These are phyloP conservation scores for Dendrobium catenatum DNA, from an alignment of 106 monocot genomes.

Conservation along the genomic window DNA sequence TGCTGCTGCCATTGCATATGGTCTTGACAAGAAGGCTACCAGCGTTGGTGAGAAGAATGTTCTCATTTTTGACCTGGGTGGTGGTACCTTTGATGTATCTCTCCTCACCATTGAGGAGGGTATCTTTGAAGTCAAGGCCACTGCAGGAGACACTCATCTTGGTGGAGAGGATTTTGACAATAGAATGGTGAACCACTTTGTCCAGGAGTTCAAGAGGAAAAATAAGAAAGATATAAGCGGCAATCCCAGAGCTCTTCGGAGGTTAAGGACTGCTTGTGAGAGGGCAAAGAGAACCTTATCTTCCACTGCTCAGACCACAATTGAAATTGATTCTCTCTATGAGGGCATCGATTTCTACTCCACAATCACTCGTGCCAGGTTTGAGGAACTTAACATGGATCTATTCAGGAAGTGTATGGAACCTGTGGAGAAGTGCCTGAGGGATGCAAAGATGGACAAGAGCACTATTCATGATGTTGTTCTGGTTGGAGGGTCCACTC, in stretches of 20 bases:
- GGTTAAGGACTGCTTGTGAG: conserved; percentile 32
- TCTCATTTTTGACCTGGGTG: conserved; percentile 38
- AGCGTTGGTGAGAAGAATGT: conserved; percentile 46
- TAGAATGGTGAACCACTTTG: conserved; percentile 37
- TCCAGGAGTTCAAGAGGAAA: conserved; percentile 34
- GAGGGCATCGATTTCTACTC: conserved; percentile 38
- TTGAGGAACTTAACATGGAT: conserved; percentile 42
- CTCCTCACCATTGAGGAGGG: conserved; percentile 46
- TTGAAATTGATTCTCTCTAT: conserved; percentile 31
- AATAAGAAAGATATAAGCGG: conserved; percentile 33
- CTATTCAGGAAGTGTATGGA: conserved; percentile 42
- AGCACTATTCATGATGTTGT: conserved; percentile 41
- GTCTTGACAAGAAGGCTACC: conserved; percentile 44
- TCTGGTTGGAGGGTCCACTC: conserved; percentile 50
- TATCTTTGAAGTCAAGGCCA: conserved; percentile 42
- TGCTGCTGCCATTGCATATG: conserved; percentile 42
- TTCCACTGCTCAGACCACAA: conserved; percentile 33
- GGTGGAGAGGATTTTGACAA: conserved; percentile 43
- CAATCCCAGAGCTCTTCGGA: conserved; percentile 31
- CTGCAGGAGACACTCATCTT: conserved; percentile 42
- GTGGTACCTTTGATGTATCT: conserved; percentile 39
- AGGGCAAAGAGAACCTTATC: conserved; percentile 35
- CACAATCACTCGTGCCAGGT: conserved; percentile 28
- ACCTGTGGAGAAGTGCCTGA: conserved; percentile 40
- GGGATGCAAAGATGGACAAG: conserved; percentile 42